Evolutionary conservation across 345 rosid genomes (phyloP).

Genomic region (Eucalyptus cloeziana): DNA sequence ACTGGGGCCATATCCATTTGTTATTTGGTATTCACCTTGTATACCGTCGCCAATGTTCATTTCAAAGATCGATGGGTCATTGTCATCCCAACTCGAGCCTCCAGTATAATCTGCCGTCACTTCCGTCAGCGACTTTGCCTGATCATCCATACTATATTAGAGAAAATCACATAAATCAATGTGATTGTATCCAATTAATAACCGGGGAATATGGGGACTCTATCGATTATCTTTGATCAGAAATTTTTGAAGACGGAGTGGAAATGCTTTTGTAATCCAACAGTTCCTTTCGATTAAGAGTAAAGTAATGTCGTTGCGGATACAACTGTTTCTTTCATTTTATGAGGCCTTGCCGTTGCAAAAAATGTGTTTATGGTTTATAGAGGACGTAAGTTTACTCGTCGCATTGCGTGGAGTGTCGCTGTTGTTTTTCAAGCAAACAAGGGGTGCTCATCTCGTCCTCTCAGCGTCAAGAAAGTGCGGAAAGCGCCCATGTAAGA

Average conservation of each 20-base stretch:
- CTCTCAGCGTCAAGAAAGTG: not conserved
- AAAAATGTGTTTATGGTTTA: not conserved
- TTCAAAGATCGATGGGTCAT: not conserved
- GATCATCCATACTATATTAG: not conserved
- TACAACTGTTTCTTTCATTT: not conserved
- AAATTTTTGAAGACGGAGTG: not conserved
- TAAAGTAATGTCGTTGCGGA: not conserved
- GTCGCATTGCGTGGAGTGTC: not conserved
- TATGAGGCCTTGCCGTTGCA: not conserved
- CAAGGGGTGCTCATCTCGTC: not conserved
- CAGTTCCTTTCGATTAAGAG: not conserved
- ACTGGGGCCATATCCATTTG: not conserved
- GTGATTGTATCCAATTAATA: not conserved
- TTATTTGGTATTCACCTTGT: not conserved
- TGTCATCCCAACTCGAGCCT: not conserved
- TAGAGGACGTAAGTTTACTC: not conserved
- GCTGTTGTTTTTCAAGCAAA: not conserved
- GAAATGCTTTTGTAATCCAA: not conserved
- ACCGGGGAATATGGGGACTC: not conserved
- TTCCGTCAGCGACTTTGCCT: not conserved
- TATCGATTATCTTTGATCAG: not conserved
- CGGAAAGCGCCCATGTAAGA: not conserved
- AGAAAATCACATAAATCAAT: not conserved
- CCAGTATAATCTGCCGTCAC: not conserved
- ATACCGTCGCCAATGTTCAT: rapidly evolving